phyloP scores from a whole-genome alignment of 176 grass and related monocot genomes.

The Pharus latifolius region DNA sequence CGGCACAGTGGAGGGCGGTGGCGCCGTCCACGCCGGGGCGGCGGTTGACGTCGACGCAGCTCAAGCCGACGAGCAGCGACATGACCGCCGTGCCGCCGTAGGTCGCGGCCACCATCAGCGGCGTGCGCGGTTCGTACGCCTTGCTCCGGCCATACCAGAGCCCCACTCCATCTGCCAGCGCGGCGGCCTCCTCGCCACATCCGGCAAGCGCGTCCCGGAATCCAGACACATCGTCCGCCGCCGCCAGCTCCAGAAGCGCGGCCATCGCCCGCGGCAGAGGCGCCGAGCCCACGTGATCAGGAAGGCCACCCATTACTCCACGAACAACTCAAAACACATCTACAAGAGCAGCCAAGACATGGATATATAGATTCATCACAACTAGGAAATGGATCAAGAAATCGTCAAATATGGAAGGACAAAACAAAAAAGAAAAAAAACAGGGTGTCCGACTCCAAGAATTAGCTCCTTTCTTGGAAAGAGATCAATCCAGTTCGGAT shows the following conservation, averaged over 20 bases:
- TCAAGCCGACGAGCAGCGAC: slow-evolving; percentile 31
- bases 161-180: slow-evolving; percentile 40
- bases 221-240: slow-evolving; percentile 37
- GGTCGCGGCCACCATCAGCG: slow-evolving; percentile 78
- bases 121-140: slow-evolving; percentile 60
- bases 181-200: neutral
- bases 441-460: neutral
- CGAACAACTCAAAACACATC: slow-evolving; percentile 13
- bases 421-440: slow-evolving; percentile 9
- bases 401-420: slow-evolving; percentile 1
- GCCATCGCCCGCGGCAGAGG: slow-evolving; percentile 17
- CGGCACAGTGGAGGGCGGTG: slow-evolving; percentile 81
- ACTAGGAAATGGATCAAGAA: slow-evolving; percentile 40
- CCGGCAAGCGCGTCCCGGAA: slow-evolving; percentile 12
- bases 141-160: slow-evolving; percentile 71
- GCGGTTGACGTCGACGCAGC: slow-evolving; percentile 42
- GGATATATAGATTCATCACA: slow-evolving; percentile 16
- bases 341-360: neutral
- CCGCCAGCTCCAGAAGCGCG: slow-evolving; percentile 60
- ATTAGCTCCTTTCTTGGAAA: slow-evolving; percentile 4
- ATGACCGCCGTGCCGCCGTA: slow-evolving; percentile 55
- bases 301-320: slow-evolving; percentile 27
- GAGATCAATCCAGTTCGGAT: slow-evolving; percentile 9
- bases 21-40: slow-evolving; percentile 24
- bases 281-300: slow-evolving; percentile 20